phyloP scores from a whole-genome alignment of 225 moss, liverwort and hornwort genomes.

The Physcomitrellopsis africana region DNA sequence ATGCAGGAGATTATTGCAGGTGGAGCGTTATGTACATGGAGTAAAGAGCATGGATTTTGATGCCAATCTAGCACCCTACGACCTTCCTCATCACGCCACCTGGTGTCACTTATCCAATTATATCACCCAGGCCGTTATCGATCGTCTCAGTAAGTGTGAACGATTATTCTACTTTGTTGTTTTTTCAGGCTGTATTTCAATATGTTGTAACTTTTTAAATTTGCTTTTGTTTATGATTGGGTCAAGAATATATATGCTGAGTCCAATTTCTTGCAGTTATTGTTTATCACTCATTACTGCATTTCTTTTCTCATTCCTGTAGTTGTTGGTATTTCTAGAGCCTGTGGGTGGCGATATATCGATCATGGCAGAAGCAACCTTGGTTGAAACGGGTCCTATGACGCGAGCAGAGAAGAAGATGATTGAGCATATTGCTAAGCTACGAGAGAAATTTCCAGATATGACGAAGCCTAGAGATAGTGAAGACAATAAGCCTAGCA shows the following conservation, averaged over 20 bases:
- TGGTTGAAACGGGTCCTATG: constrained; percentile 59
- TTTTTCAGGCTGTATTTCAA: constrained; percentile 1
- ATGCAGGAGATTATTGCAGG: constrained; percentile 80
- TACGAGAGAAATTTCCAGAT: constrained; percentile 53
- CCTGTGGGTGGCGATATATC: constrained; percentile 90
- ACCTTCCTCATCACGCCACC: constrained; percentile 64
- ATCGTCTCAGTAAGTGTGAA: constrained; percentile 63
- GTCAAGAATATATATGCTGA: constrained; percentile 9
- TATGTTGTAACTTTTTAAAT: neutral
- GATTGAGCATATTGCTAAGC: constrained; percentile 69
- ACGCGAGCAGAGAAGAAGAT: constrained; percentile 87
- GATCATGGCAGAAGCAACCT: constrained; percentile 82
- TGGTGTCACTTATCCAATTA: constrained; percentile 87
- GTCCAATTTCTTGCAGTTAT: neutral
- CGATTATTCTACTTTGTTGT: neutral
- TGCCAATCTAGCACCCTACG: constrained; percentile 82
- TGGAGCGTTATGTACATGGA: constrained; percentile 71
- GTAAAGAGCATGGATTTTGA: constrained; percentile 85
- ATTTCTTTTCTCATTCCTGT: constrained; percentile 19
- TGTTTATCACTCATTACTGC: neutral
- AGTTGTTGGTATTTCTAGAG: constrained; percentile 50
- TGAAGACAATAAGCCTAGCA: constrained; percentile 37
- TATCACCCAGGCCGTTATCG: constrained; percentile 66
- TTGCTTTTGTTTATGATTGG: neutral
- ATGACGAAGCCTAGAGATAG: constrained; percentile 23